Percentiles rank a stretch among this genome's conserved stretches.
Evolutionary conservation across 495 filamentous ascomycete genomes (phyloP).

Genomic region (Hyaloscypha variabilis): DNA sequence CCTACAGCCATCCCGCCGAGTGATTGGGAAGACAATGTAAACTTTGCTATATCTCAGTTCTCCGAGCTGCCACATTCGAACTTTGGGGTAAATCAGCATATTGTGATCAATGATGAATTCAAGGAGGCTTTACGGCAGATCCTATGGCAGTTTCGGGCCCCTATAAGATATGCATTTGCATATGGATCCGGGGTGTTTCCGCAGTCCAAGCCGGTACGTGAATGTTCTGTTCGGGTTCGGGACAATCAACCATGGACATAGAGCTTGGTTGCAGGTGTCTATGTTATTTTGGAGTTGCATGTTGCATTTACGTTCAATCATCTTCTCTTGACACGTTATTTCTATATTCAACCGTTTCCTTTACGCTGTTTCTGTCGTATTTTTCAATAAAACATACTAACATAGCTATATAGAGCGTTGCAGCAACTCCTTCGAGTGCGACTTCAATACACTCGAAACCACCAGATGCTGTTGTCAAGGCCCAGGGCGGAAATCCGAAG

Average conservation of each 20-base stretch:
- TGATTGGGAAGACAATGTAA: constrained; percentile 78
- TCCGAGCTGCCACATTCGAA: constrained; percentile 84
- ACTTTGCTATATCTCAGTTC: constrained; percentile 76
- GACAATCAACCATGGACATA: neutral
- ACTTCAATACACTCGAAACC: constrained; percentile 74
- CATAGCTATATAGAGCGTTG: constrained; percentile 7
- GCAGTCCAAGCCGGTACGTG: constrained; percentile 54
- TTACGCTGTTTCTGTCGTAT: neutral
- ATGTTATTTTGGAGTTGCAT: neutral
- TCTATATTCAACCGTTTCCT: neutral
- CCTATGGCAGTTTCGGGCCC: constrained; percentile 89
- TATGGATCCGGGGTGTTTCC: constrained; percentile 97
- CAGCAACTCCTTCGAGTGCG: constrained; percentile 23
- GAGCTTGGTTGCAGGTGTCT: neutral
- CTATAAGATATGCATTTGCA: constrained; percentile 93
- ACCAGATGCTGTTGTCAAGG: constrained; percentile 72
- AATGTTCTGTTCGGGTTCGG: neutral
- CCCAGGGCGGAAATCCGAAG: constrained; percentile 84
- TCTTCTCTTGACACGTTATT: neutral
- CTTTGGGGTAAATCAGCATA: constrained; percentile 95
- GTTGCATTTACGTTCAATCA: too few species aligned
- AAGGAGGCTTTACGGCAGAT: constrained; percentile 88
- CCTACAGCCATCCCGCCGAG: constrained; percentile 17
- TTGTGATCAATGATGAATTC: constrained; percentile 90
- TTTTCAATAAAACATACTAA: neutral